Evolutionary conservation across 2,329 filamentous ascomycete genomes (phyloP).

Genomic region (Trichoderma sp.): DNA sequence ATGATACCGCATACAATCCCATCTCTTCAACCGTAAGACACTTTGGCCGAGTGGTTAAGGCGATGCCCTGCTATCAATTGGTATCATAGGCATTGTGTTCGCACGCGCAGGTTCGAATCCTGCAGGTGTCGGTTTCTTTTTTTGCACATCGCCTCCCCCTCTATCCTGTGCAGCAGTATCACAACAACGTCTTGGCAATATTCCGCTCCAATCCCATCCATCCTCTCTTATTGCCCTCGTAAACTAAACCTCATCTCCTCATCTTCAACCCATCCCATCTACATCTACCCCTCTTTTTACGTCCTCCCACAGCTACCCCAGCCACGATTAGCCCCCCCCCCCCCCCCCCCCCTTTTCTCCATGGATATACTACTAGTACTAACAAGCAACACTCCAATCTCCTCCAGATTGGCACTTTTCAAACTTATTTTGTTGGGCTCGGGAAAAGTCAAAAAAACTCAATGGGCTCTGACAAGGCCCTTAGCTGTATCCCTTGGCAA

Average conservation of each 20-base stretch:
- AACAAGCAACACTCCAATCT: too few relatives aligned
- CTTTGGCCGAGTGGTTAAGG: slow-evolving; percentile 21
- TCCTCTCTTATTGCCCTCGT: background rate
- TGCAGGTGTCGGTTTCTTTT: slow-evolving; percentile 19
- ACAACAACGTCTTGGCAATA: background rate
- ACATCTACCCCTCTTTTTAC: slow-evolving; percentile 7
- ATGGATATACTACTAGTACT: too few relatives aligned
- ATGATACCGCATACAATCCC: background rate
- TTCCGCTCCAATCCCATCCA: background rate
- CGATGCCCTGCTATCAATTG: slow-evolving; percentile 18
- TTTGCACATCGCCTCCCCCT: background rate
- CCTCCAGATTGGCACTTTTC: background rate
- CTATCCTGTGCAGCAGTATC: background rate
- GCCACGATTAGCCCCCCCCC: background rate
- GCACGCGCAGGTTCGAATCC: slow-evolving; percentile 21
- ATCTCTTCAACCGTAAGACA: slow-evolving; percentile 2
- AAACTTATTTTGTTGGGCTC: slow-evolving; percentile 17
- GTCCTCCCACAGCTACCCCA: background rate
- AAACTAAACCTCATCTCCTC: background rate
- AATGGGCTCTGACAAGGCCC: background rate
- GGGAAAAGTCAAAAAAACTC: slow-evolving; percentile 4
- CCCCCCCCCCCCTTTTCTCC: too few relatives aligned
- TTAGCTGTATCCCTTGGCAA: background rate
- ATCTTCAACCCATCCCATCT: background rate
- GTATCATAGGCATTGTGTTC: slow-evolving; percentile 20